Base-by-base conservation (phyloP, 495 filamentous ascomycete species). In the Aspergillus diversus region DNA sequence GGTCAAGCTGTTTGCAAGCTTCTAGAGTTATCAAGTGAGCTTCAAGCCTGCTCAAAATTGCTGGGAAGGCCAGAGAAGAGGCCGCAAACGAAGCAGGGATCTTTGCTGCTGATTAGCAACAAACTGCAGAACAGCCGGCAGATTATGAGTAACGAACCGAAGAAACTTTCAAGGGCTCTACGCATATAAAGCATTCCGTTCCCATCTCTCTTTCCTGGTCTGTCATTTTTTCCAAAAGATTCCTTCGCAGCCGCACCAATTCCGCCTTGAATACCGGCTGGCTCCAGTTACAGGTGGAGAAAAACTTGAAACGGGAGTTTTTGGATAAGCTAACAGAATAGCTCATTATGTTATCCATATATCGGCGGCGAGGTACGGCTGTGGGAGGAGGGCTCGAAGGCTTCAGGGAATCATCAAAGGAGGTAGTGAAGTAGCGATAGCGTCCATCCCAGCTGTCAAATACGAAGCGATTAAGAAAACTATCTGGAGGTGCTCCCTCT, bases 251-350 rank as follows among this genome's bases (percentile, higher is more conserved):
- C 5, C 89, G 78, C 39, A 97, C 79, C 57, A 87, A 77, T 59
- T 92, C 85, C 0, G 88, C 93, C 63, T 86, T 79, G 1, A 96
- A 73, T 12, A 99, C 95, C 7, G 93, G 90, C 68, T 97, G 90
- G 37, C 87, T 74, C 50, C 79, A 77, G 55, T 82, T 74, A 69
- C 86, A 88, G 3, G 58, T 70, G 35, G 68, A 70, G 27, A 78
- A 61, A 51, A 80, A 76, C 15, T 64, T 75, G 11, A 50, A 55
- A 54, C 85, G 77, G 17, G 84, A 76, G 33, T 84, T 86, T 16
- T 80, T 82, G 63, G 79, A 89, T 31, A 89, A 70, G 67, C 84
- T 89, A 46, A 79, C 68, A 16, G 78, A 84, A 66, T 90, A 92
- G 50, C 87, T 85, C 66, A 91, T 76, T 52, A 93, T 91, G 65